Evolutionary conservation across 345 rosid species (phyloP).

Genomic region (Pelargonium nanum): DNA sequence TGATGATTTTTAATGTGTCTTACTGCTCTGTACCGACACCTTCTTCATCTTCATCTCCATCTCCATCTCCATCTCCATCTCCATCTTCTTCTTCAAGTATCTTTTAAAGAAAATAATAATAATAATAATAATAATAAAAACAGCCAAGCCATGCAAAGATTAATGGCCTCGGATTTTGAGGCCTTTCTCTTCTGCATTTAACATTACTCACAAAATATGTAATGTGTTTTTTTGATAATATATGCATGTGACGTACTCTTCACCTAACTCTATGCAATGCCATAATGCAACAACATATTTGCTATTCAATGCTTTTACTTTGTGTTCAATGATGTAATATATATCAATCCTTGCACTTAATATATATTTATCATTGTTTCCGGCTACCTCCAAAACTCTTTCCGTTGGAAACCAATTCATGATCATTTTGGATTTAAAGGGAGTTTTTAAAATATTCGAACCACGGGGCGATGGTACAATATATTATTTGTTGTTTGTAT

Average conservation of each 20-base stretch:
- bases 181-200: background rate
- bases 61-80: background rate
- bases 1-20: slow-evolving; percentile 15
- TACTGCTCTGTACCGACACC: slow-evolving; percentile 11
- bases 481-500: too few species aligned
- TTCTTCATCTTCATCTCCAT: background rate
- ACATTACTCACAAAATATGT: background rate
- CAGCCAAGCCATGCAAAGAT: background rate
- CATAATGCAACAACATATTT: background rate
- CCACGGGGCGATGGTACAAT: too few species aligned
- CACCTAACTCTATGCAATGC: background rate
- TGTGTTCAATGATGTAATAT: too few species aligned
- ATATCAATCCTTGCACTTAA: too few species aligned
- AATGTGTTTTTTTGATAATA: too few species aligned
- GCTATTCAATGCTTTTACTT: too few species aligned
- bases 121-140: too few species aligned
- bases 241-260: background rate
- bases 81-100: background rate
- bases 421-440: too few species aligned
- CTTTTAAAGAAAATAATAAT: background rate
- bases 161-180: background rate
- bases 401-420: too few species aligned
- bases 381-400: too few species aligned
- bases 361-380: too few species aligned
- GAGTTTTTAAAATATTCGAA: too few species aligned